Evolutionary conservation across 2,329 filamentous ascomycete species (phyloP).

Genomic region (Ambrosiella beaveri): DNA sequence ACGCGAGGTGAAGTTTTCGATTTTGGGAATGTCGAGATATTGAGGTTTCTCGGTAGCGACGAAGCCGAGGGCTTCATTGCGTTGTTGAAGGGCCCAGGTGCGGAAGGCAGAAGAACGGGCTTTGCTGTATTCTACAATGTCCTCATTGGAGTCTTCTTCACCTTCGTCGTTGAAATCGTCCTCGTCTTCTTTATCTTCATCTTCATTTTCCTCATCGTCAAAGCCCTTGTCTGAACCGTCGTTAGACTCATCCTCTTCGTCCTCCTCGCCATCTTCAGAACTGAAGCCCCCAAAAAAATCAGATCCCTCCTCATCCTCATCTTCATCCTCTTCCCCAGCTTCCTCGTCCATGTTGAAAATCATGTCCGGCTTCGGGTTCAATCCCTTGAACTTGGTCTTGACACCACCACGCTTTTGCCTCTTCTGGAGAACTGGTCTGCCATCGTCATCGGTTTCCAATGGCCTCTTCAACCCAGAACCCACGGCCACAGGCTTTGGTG

Average conservation of each 20-base stretch:
- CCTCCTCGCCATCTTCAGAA: slow-evolving; percentile 17
- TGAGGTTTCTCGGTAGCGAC: slow-evolving; percentile 27
- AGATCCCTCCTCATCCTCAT: slow-evolving; percentile 14
- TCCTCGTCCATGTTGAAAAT: slow-evolving; percentile 17
- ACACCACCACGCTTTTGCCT: slow-evolving; percentile 54
- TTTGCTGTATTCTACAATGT: slow-evolving; percentile 19
- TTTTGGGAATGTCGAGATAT: slow-evolving; percentile 34
- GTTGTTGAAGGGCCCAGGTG: slow-evolving; percentile 72
- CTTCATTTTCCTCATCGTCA: slow-evolving; percentile 18
- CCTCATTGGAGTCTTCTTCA: slow-evolving; percentile 17
- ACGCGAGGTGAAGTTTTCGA: slow-evolving; percentile 47
- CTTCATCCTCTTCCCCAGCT: slow-evolving; percentile 15
- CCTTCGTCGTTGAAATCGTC: slow-evolving; percentile 20
- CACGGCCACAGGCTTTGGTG: slow-evolving; percentile 19
- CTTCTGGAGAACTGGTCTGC: slow-evolving; percentile 67
- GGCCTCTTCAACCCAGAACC: slow-evolving; percentile 80
- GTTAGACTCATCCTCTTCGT: slow-evolving; percentile 1
- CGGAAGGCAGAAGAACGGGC: slow-evolving; percentile 58
- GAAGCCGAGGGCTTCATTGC: slow-evolving; percentile 66
- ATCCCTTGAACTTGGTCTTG: slow-evolving; percentile 42
- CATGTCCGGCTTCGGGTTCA: slow-evolving; percentile 35
- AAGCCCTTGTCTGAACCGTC: not conserved
- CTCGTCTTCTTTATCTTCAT: slow-evolving; percentile 15
- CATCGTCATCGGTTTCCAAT: slow-evolving; percentile 61
- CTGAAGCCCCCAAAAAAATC: slow-evolving; percentile 15